These are phyloP conservation scores for Conidiobolus incongruus DNA, from an alignment of 371 early-diverging fungal species.

Conservation along the genomic window DNA sequence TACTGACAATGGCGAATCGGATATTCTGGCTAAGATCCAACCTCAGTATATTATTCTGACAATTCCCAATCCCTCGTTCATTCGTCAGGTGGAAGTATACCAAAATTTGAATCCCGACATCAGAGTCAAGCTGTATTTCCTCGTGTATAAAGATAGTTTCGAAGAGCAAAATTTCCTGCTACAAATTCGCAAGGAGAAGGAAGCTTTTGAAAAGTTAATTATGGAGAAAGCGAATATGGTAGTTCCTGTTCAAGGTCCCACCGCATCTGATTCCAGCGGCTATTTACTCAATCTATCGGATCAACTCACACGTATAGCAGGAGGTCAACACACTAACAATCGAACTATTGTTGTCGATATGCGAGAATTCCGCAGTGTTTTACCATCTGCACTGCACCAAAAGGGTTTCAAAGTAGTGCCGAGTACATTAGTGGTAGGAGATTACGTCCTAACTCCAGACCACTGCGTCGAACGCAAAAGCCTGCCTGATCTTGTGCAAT, in stretches of 20 bases:
- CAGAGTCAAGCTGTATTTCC: constrained; percentile 60
- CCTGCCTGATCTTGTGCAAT: constrained; percentile 68
- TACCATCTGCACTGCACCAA: constrained; percentile 75
- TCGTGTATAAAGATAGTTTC: constrained; percentile 78
- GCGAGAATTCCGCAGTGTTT: constrained; percentile 81
- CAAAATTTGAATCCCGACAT: constrained; percentile 30
- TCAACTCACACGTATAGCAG: constrained; percentile 6
- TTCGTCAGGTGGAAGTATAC: constrained; percentile 65
- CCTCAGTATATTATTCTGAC: constrained; percentile 76
- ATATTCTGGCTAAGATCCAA: constrained; percentile 25
- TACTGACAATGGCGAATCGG: constrained; percentile 15
- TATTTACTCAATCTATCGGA: background rate
- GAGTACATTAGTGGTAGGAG: constrained; percentile 81
- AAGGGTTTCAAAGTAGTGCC: constrained; percentile 57
- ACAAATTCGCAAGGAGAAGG: constrained; percentile 69
- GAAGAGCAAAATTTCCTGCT: constrained; percentile 89
- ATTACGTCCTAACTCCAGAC: constrained; percentile 74
- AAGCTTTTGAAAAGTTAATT: constrained; percentile 84
- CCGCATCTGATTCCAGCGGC: background rate
- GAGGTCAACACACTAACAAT: constrained; percentile 5
- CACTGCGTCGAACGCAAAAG: constrained; percentile 92
- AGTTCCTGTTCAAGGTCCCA: background rate
- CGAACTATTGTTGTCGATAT: constrained; percentile 65
- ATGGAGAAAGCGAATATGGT: constrained; percentile 51
- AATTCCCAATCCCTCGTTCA: constrained; percentile 67